phyloP scores from a whole-genome alignment of 768 basidiomycete species.

The Mycena amicta region DNA sequence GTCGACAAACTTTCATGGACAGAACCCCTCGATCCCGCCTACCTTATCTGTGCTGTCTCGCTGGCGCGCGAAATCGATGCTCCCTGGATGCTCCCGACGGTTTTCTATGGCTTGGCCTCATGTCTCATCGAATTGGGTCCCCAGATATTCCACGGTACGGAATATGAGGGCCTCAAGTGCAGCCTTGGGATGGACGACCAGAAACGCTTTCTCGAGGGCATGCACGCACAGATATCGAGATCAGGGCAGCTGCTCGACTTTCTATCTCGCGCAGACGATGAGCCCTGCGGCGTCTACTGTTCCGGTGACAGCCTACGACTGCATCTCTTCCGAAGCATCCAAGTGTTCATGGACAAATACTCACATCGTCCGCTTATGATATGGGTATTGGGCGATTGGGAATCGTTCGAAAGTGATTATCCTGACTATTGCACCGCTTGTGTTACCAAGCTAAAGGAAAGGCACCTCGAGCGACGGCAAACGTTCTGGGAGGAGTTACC shows the following conservation, averaged over 20 bases:
- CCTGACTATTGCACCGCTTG: too few species aligned
- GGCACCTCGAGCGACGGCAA: not conserved
- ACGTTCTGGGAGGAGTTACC: slow-evolving; percentile 9
- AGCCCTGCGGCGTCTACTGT: too few species aligned
- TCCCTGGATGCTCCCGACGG: slow-evolving; percentile 6
- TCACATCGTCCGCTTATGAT: too few species aligned
- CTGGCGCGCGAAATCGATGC: slow-evolving; percentile 9
- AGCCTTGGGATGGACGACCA: not conserved
- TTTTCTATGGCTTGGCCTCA: slow-evolving; percentile 3
- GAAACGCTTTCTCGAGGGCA: not conserved
- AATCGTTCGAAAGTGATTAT: too few species aligned
- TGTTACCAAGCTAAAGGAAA: not conserved
- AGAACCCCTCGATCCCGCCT: not conserved
- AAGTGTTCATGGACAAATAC: too few species aligned
- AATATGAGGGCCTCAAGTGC: not conserved
- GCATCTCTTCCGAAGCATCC: too few species aligned
- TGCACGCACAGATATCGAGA: too few species aligned
- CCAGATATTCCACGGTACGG: not conserved
- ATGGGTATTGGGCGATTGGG: not conserved
- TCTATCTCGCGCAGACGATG: too few species aligned
- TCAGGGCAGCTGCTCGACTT: too few species aligned
- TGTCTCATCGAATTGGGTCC: not conserved
- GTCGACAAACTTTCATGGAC: not conserved
- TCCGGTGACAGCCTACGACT: too few species aligned
- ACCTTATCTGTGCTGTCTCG: not conserved